A percentile compares a stretch with the other conserved stretches of the same genome.
These are phyloP conservation scores for Truncatella angustata DNA, from an alignment of 2,329 filamentous ascomycete genomes.

Conservation along the genomic window DNA sequence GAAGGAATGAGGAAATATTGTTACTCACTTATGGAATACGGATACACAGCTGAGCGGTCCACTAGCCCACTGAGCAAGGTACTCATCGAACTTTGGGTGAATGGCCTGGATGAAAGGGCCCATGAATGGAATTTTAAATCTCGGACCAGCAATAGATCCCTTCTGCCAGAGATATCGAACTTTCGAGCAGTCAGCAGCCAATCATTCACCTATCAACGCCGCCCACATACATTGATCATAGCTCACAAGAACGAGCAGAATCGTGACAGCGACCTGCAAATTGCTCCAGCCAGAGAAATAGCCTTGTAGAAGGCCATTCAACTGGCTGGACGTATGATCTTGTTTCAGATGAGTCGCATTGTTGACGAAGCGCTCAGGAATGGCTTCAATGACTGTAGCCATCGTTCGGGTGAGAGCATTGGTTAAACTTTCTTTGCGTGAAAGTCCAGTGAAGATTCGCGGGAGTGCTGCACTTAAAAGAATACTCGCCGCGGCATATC, in stretches of 20 bases:
- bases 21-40: slow-evolving; percentile 74
- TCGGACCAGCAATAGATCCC: slow-evolving; percentile 60
- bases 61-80: slow-evolving; percentile 75
- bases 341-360: not conserved
- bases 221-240: slow-evolving; percentile 5
- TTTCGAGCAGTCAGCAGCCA: slow-evolving; percentile 23
- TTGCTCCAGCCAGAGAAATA: not conserved
- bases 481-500: too few relatives aligned
- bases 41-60: slow-evolving; percentile 80
- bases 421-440: too few relatives aligned
- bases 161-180: slow-evolving; percentile 61
- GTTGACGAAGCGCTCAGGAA: not conserved
- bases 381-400: not conserved
- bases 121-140: slow-evolving; percentile 66
- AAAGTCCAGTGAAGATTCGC: too few relatives aligned
- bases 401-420: not conserved
- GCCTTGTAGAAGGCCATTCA: not conserved
- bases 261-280: not conserved
- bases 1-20: not conserved
- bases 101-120: slow-evolving; percentile 76
- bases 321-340: not conserved
- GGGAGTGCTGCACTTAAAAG: too few relatives aligned
- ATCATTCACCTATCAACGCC: not conserved
- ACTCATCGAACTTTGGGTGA: slow-evolving; percentile 70
- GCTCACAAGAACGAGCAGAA: not conserved